These are phyloP conservation scores for Zygnema cylindricum DNA, from an alignment of 139 green algal species.

Conservation along the genomic window DNA sequence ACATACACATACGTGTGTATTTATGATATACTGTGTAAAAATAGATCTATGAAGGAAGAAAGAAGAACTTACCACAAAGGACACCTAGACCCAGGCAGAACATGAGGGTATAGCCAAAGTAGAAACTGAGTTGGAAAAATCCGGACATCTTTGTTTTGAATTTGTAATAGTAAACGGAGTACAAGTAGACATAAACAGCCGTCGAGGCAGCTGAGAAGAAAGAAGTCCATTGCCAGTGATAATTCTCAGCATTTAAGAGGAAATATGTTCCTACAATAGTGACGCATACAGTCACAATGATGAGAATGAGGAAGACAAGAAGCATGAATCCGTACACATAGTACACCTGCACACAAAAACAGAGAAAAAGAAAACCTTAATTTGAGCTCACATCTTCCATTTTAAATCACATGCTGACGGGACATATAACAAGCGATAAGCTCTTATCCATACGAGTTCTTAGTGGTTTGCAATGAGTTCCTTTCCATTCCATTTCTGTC, in stretches of 20 bases:
- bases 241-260: slow-evolving; percentile 98
- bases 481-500: no score
- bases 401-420: no score
- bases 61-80: slow-evolving; percentile 74
- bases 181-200: slow-evolving; percentile 90
- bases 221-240: slow-evolving; percentile 96
- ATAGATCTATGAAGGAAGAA: neutral
- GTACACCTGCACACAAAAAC: slow-evolving; percentile 76
- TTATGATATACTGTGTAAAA: neutral
- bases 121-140: slow-evolving; percentile 96
- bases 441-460: no score
- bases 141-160: slow-evolving; percentile 97
- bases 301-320: slow-evolving; percentile 93
- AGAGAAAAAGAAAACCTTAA: no score
- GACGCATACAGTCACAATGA: slow-evolving; percentile 88
- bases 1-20: no score
- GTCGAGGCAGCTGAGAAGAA: slow-evolving; percentile 86
- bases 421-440: no score
- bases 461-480: no score
- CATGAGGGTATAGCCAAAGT: slow-evolving; percentile 97
- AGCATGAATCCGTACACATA: slow-evolving; percentile 99
- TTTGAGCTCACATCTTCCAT: no score
- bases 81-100: slow-evolving; percentile 82
- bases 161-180: slow-evolving; percentile 89
- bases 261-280: slow-evolving; percentile 97